Conservation (phyloP, 2,329 filamentous ascomycete genomes). For the Cercospora janseana region DNA sequence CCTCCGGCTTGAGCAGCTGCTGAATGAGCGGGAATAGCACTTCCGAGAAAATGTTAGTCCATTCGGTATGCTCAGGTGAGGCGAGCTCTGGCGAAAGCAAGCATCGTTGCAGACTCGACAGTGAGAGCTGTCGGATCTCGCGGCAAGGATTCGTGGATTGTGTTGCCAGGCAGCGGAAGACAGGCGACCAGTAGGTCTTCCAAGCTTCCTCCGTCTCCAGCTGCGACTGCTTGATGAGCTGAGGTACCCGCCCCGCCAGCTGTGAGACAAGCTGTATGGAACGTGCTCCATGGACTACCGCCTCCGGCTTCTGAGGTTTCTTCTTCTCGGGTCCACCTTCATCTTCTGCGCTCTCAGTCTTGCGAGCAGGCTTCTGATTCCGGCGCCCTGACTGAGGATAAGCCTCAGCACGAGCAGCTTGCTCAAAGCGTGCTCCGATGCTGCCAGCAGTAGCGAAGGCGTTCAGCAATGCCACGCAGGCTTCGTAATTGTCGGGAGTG, state of each 20-base stretch:
- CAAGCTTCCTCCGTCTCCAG: conserved; percentile 74
- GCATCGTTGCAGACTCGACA: conserved; percentile 79
- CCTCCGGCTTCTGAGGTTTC: conserved; percentile 61
- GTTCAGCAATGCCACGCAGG: conserved; percentile 77
- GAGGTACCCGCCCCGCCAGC: conserved; percentile 76
- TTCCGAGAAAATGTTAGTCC: conserved; percentile 91
- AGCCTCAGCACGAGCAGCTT: conserved; percentile 39
- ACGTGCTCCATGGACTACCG: conserved; percentile 73
- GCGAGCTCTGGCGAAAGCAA: conserved; percentile 81
- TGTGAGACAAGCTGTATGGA: conserved; percentile 79
- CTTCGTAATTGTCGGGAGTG: conserved; percentile 93
- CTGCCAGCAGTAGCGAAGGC: conserved; percentile 84
- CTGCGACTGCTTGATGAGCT: conserved; percentile 88
- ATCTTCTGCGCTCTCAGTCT: conserved; percentile 25
- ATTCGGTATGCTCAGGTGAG: conserved; percentile 74
- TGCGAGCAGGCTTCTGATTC: conserved; percentile 40
- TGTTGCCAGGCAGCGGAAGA: conserved; percentile 81
- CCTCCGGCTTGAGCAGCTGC: conserved; percentile 85
- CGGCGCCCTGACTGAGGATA: conserved; percentile 52
- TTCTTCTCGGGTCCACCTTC: conserved; percentile 28
- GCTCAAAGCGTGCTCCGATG: conserved; percentile 67
- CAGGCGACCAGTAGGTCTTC: conserved; percentile 96
- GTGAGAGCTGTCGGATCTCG: conserved; percentile 85
- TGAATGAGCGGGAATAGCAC: conserved; percentile 90
- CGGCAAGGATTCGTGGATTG: conserved; percentile 95